Conservation (phyloP, 2,329 filamentous ascomycete species). For the Verticillium klebahnii region DNA sequence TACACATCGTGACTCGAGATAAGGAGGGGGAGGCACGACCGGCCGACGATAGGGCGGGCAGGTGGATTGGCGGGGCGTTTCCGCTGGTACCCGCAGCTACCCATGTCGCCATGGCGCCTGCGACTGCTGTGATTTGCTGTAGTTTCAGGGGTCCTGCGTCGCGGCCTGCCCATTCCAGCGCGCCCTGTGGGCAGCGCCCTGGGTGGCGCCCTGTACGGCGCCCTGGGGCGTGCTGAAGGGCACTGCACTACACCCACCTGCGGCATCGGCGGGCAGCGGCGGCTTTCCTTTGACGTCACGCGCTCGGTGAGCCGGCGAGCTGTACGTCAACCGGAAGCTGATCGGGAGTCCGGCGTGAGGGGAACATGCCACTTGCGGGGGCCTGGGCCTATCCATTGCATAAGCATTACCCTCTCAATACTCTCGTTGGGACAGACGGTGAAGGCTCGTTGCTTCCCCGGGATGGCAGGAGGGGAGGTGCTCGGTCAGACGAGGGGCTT, state of each 20-base stretch:
- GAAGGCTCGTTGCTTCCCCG: no score
- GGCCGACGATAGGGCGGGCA: not conserved
- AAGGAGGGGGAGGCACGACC: not conserved
- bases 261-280: not conserved
- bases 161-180: not conserved
- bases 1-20: not conserved
- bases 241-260: not conserved
- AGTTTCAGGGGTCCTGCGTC: constrained; percentile 2
- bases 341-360: not conserved
- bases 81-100: constrained; percentile 15
- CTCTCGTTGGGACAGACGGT: no score
- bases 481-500: no score
- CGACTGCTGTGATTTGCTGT: constrained; percentile 6
- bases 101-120: constrained; percentile 5
- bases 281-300: not conserved
- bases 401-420: not conserved
- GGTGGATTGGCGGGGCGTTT: constrained; percentile 1
- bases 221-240: not conserved
- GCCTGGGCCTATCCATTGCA: not conserved
- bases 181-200: not conserved
- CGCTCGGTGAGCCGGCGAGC: not conserved
- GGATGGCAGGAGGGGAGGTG: no score
- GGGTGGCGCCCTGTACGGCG: not conserved
- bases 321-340: not conserved
- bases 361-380: not conserved